phyloP scores from a whole-genome alignment of 352 stramenopile species.

The Phytophthora europaea region DNA sequence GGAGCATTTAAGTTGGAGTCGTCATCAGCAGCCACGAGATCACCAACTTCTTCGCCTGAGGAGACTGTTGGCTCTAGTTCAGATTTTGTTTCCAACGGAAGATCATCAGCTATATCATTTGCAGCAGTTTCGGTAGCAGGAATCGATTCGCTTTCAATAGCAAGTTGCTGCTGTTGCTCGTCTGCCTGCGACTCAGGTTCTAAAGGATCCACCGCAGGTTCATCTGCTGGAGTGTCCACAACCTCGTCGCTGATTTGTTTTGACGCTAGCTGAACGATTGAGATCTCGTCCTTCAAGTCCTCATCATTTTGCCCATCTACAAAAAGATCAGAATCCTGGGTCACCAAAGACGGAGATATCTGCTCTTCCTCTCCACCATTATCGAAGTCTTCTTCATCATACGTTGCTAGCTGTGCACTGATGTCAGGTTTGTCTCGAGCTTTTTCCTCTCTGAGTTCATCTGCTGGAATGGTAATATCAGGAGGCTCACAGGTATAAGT shows the following conservation, averaged over 20 bases:
- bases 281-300: neutral
- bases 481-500: neutral
- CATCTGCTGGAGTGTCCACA: neutral
- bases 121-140: neutral
- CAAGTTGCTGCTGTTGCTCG: neutral
- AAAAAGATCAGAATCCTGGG: neutral
- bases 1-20: neutral
- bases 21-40: neutral
- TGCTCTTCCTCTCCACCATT: conserved; percentile 17
- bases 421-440: neutral
- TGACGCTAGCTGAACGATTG: neutral
- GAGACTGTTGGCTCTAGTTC: neutral
- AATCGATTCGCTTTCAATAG: neutral
- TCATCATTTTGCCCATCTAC: conserved; percentile 4
- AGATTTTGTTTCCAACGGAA: neutral
- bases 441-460: conserved; percentile 9
- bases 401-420: conserved; percentile 13
- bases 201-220: neutral
- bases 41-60: neutral
- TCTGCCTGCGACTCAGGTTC: conserved; percentile 6
- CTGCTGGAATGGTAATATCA: conserved; percentile 4
- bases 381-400: conserved; percentile 39
- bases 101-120: conserved; percentile 10
- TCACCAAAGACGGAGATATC: neutral
- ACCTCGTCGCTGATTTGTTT: conserved; percentile 2